Percentiles rank a stretch among this genome's conserved stretches.
These are phyloP conservation scores for Coemansia sp. DNA, from an alignment of 192 early-diverging fungal species.

Conservation along the genomic window DNA sequence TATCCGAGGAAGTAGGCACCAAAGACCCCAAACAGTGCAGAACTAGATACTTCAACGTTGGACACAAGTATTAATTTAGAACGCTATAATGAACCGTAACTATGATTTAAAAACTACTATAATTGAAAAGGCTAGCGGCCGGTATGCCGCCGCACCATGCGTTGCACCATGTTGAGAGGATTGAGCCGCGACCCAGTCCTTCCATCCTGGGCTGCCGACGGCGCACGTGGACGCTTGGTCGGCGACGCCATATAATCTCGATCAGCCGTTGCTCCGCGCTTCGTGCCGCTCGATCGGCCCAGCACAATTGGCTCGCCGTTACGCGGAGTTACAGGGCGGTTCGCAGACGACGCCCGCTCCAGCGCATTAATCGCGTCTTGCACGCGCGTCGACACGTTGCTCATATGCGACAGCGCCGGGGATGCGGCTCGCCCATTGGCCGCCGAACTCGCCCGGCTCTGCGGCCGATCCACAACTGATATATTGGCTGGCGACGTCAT, in stretches of 20 bases:
- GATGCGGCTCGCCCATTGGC: conserved; percentile 26
- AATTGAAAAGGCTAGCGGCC: conserved; percentile 8
- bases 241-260: conserved; percentile 24
- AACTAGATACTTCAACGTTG: not conserved
- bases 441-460: conserved; percentile 12
- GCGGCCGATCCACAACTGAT: conserved; percentile 6
- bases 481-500: conserved; percentile 13
- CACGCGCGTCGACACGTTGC: conserved; percentile 33
- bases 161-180: conserved; percentile 15
- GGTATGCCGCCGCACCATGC: conserved; percentile 24
- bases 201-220: conserved; percentile 6
- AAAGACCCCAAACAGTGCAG: not conserved
- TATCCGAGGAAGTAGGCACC: not conserved
- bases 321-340: not conserved
- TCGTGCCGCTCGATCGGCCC: conserved; percentile 19
- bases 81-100: not conserved
- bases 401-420: conserved; percentile 36
- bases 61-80: not conserved
- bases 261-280: conserved; percentile 15
- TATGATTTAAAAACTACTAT: not conserved
- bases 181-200: conserved; percentile 11
- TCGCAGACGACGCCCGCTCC: conserved; percentile 18
- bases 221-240: conserved; percentile 36
- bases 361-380: conserved; percentile 38
- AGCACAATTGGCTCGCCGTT: not conserved